A percentile compares a stretch with the other conserved stretches of the same genome.
Evolutionary conservation across 1,284 basidiomycete species (phyloP).

Genomic region (Fomes fomentarius): DNA sequence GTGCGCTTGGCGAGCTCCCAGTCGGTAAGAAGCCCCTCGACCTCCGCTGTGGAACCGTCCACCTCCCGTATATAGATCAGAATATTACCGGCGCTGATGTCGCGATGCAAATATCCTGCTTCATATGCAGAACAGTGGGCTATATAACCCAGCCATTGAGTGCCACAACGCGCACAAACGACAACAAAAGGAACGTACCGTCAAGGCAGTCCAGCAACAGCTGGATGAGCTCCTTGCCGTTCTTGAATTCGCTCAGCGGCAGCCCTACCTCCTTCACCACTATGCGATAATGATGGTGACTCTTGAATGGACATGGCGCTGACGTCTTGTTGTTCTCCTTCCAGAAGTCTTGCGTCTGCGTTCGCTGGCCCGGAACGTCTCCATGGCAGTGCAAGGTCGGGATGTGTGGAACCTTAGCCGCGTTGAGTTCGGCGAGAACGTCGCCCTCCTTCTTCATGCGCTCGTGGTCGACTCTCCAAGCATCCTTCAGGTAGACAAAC

Average conservation of each 20-base stretch:
- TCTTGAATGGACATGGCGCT: background rate
- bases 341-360: too few species aligned
- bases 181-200: background rate
- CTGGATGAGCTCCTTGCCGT: background rate
- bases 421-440: background rate
- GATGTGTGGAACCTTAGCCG: background rate
- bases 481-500: constrained; percentile 13
- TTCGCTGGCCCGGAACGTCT: background rate
- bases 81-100: constrained; percentile 14
- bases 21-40: constrained; percentile 7
- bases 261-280: constrained; percentile 4
- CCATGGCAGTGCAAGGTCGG: constrained; percentile 8
- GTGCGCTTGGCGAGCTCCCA: constrained; percentile 4
- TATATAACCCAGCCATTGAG: background rate
- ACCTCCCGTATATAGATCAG: background rate
- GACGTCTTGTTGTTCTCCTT: too few species aligned
- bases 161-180: background rate
- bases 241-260: background rate
- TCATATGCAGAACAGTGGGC: constrained; percentile 1
- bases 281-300: constrained; percentile 3
- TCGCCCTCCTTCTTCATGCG: background rate
- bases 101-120: constrained; percentile 5
- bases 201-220: background rate
- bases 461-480: constrained; percentile 2
- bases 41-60: background rate